Evolutionary conservation across 495 filamentous ascomycete genomes (phyloP), one percentile per base, ranked within the genome.

Genomic region (Evernia prunastri): DNA sequence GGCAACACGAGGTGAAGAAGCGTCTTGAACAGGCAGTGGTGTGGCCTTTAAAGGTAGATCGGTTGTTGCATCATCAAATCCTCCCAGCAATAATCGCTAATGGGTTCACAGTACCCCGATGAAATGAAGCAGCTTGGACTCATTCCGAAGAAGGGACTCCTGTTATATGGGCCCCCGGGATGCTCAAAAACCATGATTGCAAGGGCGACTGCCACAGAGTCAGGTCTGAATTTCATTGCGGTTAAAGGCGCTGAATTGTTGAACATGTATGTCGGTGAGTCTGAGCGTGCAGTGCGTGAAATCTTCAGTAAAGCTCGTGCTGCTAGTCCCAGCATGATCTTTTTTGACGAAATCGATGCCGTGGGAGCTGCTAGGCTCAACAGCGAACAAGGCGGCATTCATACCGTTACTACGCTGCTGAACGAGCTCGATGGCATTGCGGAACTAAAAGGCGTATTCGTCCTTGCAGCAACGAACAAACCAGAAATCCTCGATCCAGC

Each of bases 381-480:
- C 43, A 76, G 74, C 37, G 75, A 79, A 18, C 77, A 81, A 29
- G 77, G 75, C 6, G 78, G 82, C 31, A 80, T 96, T 27, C 94
- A 96, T 74, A 89, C 96, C 18, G 80, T 98, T 4, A 95, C 93
- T 5, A 95, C 94, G 3, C 72, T 98, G 37, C 79, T 98, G 12
- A 97, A 92, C 68, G 94, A 98, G 72, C 93, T 98, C 88, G 93
- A 97, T 70, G 94, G 94, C 27, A 93, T 98, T 67, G 89, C 96
- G 70, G 82, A 86, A 36, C 75, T 96, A 43, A 86, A 87, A 62
- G 89, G 87, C 60, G 92, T 98, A 4, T 82, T 92, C 58, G 87
- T 97, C 17, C 82, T 98, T n/a, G 94, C 91, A 5, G 94, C 94
- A 0, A 98, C 94, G 15, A 98, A 98, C 72, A 86, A 89, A 59